Conservation (phyloP, 345 rosid species). For the Acer campestre region DNA sequence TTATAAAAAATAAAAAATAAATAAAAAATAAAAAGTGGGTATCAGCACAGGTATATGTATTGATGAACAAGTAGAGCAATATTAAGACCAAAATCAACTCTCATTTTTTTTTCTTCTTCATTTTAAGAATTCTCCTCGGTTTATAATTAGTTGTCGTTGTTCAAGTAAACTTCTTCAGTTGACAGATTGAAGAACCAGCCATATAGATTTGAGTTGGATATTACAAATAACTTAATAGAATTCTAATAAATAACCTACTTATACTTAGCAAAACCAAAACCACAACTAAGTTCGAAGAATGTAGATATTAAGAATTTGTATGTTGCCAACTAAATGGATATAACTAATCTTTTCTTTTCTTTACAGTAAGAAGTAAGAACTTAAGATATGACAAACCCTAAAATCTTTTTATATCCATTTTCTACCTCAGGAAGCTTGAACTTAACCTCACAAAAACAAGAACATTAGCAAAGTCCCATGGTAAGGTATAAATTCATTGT, state of each 20-base stretch:
- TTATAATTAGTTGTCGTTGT: not conserved
- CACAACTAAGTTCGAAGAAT: not conserved
- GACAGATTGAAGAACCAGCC: not conserved
- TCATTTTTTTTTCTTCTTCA: not conserved
- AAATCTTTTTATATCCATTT: not conserved
- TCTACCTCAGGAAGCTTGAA: not conserved
- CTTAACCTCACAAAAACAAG: no score
- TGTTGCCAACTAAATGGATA: not conserved
- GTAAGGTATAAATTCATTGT: not conserved
- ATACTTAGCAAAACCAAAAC: constrained; percentile 4
- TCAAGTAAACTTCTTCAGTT: not conserved
- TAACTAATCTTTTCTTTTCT: not conserved
- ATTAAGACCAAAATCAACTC: not conserved
- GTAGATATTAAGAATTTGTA: not conserved
- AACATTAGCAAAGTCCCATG: not conserved
- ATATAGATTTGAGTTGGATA: not conserved
- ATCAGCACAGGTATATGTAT: not conserved
- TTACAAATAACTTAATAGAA: not conserved
- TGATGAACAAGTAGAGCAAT: not conserved
- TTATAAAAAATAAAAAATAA: no score
- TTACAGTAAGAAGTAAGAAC: not conserved
- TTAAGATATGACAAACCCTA: not conserved
- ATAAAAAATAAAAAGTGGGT: not conserved
- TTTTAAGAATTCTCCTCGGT: not conserved
- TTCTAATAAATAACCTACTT: not conserved